A percentile compares a stretch with the other conserved stretches of the same genome.
Conservation (phyloP, 495 filamentous ascomycete genomes). For the Cenococcum geophilum region DNA sequence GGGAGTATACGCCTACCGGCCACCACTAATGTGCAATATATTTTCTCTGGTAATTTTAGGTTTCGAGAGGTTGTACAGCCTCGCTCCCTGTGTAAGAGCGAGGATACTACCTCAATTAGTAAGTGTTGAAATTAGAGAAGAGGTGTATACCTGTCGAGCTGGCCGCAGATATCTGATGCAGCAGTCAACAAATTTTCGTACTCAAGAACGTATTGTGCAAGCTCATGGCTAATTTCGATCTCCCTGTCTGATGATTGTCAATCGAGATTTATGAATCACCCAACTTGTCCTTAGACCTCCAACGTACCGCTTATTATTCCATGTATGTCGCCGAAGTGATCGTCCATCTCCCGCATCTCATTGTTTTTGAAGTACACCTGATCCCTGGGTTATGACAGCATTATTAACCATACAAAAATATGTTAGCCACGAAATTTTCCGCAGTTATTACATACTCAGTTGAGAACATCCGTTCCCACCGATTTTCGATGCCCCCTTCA, state of each 20-base stretch:
- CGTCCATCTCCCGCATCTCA: conserved; percentile 78
- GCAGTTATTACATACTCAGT: conserved; percentile 43
- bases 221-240: conserved; percentile 78
- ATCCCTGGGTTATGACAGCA: conserved; percentile 30
- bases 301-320: conserved; percentile 69
- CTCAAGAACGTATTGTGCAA: conserved; percentile 65
- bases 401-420: neutral
- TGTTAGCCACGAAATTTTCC: neutral
- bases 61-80: conserved; percentile 61
- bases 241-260: conserved; percentile 60
- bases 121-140: neutral
- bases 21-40: conserved; percentile 67
- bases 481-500: conserved; percentile 51
- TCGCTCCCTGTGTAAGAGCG: conserved; percentile 73
- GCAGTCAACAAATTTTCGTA: conserved; percentile 60
- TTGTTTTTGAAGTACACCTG: conserved; percentile 81
- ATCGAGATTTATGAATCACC: neutral
- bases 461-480: conserved; percentile 75
- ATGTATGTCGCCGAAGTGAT: conserved; percentile 77
- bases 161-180: conserved; percentile 72
- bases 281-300: neutral
- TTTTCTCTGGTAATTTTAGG: conserved; percentile 70
- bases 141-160: conserved; percentile 62
- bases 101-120: conserved; percentile 52
- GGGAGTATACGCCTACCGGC: conserved; percentile 51